Base-by-base conservation (phyloP, 495 filamentous ascomycete genomes). In the Lasiosphaeria ovina region DNA sequence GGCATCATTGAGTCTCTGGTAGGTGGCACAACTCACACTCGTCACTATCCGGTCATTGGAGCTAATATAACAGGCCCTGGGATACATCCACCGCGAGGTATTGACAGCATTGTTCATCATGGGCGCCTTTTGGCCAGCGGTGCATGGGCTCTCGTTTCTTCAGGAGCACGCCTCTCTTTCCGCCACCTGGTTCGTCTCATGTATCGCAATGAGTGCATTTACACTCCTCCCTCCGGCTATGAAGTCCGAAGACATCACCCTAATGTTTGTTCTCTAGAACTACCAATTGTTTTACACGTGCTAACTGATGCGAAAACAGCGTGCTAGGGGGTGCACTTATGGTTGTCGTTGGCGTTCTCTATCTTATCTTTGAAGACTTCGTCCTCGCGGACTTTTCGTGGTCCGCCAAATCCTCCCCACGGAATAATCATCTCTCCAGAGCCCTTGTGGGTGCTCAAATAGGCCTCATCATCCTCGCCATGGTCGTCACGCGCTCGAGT, bases 11-110 rank as follows among this genome's bases (percentile, higher is more conserved):
- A 93, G 67, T 90, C 89, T 42, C 76, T 99, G 72, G 93, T 96
- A 82, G 69, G 86, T 81, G 80, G 77, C 42, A 4, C 24, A 14
- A 11, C 44, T 14, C 5, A 47, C 44, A 47, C 33, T 6, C 16
- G 0, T 31, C 10, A 57, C 7, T 9, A 38, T 45, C 38, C 1
- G 9, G 7, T 35, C 12, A 14, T 38, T 33, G n/a, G 38, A 7
- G 10, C 35, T 34, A 11, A 35, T 54, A 53, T 74, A 61, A 76
- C 61, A 83, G 79, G 80, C 81, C 53, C 55, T 85, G 76, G 93
- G 92, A 50, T 99, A 99, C 71, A 96, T 94, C 59, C 80, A 91
- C 57, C 87, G 95, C 31, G 89, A 96, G 69, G 85, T 99, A 17
- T 89, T 91, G 63, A 95, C 93, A 1, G 70, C 85, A 10, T 85